These are phyloP conservation scores for Basipetospora sp. DNA, from an alignment of 2,329 filamentous ascomycete genomes.

Conservation along the genomic window DNA sequence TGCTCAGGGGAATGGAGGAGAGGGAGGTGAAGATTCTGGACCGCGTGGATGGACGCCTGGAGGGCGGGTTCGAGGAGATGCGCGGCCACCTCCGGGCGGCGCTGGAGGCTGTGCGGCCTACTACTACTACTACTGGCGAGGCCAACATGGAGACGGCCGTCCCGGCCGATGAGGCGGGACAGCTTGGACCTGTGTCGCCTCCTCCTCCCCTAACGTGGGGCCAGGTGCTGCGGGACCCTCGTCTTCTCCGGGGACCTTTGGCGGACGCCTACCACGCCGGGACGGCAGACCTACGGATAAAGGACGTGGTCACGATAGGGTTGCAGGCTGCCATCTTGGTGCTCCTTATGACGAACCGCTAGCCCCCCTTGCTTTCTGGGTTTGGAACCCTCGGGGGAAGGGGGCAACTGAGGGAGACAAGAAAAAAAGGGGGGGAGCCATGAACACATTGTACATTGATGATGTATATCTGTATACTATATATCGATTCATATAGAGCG, in stretches of 20 bases:
- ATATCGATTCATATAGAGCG: constrained; percentile 4
- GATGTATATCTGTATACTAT: constrained; percentile 3
- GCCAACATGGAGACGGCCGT: constrained; percentile 15
- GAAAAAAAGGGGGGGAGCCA: not conserved
- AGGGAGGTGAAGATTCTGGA: constrained; percentile 50
- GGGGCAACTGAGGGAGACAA: not conserved
- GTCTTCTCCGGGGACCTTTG: constrained; percentile 32
- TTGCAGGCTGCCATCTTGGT: constrained; percentile 49
- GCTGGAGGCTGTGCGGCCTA: constrained; percentile 16
- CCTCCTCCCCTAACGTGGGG: constrained; percentile 23
- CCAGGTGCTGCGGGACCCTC: constrained; percentile 26
- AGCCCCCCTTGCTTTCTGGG: too few species aligned
- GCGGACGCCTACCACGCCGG: constrained; percentile 53
- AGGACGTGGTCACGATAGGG: constrained; percentile 53
- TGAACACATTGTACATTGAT: not conserved
- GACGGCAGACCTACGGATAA: constrained; percentile 47
- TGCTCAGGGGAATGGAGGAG: constrained; percentile 72
- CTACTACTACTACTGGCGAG: constrained; percentile 7
- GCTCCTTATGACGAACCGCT: constrained; percentile 24
- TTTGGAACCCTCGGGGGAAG: too few species aligned
- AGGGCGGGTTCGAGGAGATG: constrained; percentile 6
- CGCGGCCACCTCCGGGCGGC: constrained; percentile 20
- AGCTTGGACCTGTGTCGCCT: constrained; percentile 13
- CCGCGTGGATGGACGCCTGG: constrained; percentile 22
- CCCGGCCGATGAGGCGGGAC: too few species aligned